phyloP scores from a whole-genome alignment of 257 asterid genomes.

The Penstemon barbatus region DNA sequence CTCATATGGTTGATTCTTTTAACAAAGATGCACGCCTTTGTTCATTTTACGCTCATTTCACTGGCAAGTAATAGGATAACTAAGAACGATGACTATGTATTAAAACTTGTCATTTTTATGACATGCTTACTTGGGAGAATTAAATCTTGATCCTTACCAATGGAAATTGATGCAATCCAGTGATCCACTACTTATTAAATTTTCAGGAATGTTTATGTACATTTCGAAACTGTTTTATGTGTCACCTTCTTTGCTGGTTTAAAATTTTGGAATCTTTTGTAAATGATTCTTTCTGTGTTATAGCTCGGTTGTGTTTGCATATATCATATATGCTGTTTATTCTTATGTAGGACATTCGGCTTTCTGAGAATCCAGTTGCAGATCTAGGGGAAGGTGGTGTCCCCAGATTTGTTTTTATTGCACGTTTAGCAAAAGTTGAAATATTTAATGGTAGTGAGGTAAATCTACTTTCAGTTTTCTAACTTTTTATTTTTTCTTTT shows the following conservation, averaged over 20 bases:
- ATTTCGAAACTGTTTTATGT: too few species aligned
- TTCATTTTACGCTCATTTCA: neutral
- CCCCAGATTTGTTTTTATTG: constrained; percentile 81
- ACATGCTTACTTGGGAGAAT: neutral
- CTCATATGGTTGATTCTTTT: neutral
- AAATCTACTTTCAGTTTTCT: constrained; percentile 1
- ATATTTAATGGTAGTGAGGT: constrained; percentile 93
- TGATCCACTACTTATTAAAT: too few species aligned
- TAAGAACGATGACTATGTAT: neutral
- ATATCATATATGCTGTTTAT: constrained; percentile 23
- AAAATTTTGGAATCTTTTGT: neutral
- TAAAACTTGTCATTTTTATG: neutral
- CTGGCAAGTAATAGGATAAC: constrained; percentile 6
- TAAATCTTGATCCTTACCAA: neutral
- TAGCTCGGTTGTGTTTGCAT: neutral
- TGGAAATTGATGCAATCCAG: neutral
- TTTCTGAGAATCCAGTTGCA: constrained; percentile 82
- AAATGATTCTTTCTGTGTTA: constrained; percentile 4
- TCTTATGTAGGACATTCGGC: constrained; percentile 68
- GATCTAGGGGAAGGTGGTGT: constrained; percentile 78
- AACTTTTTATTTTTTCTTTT: neutral
- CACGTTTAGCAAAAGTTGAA: constrained; percentile 70
- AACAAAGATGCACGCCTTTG: constrained; percentile 4
- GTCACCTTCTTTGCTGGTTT: neutral
- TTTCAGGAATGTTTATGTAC: too few species aligned